A percentile compares a stretch with the other conserved stretches of the same genome.
Conservation (phyloP, 306 rosid genomes). For the Senna siamea region DNA sequence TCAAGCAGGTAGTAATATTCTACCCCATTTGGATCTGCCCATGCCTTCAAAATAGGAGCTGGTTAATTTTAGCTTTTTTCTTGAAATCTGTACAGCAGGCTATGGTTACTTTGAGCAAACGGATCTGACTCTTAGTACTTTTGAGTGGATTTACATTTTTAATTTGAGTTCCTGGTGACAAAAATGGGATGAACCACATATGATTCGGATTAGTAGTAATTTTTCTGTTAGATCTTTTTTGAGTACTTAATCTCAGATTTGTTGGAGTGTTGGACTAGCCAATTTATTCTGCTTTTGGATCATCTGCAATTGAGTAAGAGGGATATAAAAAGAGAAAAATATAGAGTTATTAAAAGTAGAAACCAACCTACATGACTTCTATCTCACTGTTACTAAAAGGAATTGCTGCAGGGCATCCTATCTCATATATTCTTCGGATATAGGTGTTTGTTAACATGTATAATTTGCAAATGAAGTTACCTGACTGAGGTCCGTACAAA, state of each 20-base stretch:
- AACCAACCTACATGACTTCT: too few species aligned
- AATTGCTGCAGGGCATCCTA: too few species aligned
- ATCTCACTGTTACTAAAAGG: too few species aligned
- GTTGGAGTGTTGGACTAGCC: too few species aligned
- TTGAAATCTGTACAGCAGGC: constrained; percentile 11
- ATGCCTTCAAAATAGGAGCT: constrained; percentile 26
- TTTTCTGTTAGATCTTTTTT: neutral
- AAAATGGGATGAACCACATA: neutral
- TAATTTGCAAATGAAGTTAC: too few species aligned
- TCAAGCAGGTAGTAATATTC: constrained; percentile 26
- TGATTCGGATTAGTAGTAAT: neutral
- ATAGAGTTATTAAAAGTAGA: too few species aligned
- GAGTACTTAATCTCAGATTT: neutral
- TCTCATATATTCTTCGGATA: too few species aligned
- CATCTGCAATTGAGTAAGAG: too few species aligned
- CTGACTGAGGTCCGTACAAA: too few species aligned
- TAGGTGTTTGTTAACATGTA: too few species aligned
- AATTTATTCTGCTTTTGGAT: too few species aligned
- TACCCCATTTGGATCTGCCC: constrained; percentile 11
- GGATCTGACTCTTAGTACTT: constrained; percentile 5
- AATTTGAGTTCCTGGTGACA: neutral
- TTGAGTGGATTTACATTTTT: constrained; percentile 23
- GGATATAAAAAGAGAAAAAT: too few species aligned
- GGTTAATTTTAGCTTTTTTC: constrained; percentile 28
- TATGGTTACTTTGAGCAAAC: neutral